These are phyloP conservation scores for Lentinula lateritia DNA, from an alignment of 768 basidiomycete genomes.

Conservation along the genomic window DNA sequence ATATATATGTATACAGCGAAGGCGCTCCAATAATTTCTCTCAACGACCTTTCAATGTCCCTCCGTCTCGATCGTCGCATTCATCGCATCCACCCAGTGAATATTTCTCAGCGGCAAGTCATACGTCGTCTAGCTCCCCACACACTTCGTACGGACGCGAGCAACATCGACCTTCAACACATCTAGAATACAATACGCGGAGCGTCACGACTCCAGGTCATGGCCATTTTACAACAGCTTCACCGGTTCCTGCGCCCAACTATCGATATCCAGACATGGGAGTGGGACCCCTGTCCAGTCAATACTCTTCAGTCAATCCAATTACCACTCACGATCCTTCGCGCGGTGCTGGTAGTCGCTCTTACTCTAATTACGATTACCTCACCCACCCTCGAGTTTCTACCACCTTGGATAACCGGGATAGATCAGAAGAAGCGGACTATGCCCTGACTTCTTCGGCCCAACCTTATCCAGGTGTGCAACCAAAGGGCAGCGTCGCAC, in stretches of 20 bases:
- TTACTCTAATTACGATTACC: background rate
- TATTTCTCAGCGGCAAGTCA: background rate
- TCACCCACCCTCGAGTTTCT: conserved; percentile 13
- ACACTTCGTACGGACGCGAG: background rate
- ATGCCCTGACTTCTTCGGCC: background rate
- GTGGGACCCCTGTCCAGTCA: background rate
- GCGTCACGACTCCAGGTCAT: background rate
- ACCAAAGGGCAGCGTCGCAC: conserved; percentile 11
- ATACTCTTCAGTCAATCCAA: background rate
- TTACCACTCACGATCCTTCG: background rate
- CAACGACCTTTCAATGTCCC: background rate
- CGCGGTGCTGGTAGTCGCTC: background rate
- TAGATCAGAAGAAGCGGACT: conserved; percentile 23
- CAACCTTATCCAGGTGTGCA: background rate
- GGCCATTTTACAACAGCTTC: background rate
- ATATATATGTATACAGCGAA: background rate
- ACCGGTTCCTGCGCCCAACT: background rate
- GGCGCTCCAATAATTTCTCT: background rate
- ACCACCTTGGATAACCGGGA: conserved; percentile 13
- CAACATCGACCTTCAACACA: background rate
- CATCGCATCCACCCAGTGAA: background rate
- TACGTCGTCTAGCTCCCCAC: background rate
- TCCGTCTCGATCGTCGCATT: background rate
- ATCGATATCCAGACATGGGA: background rate
- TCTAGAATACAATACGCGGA: background rate